Evolutionary conservation across 176 grass and related monocot genomes (phyloP), one percentile per base, ranked within the genome.

Genomic region (Aegilops bicornis): DNA sequence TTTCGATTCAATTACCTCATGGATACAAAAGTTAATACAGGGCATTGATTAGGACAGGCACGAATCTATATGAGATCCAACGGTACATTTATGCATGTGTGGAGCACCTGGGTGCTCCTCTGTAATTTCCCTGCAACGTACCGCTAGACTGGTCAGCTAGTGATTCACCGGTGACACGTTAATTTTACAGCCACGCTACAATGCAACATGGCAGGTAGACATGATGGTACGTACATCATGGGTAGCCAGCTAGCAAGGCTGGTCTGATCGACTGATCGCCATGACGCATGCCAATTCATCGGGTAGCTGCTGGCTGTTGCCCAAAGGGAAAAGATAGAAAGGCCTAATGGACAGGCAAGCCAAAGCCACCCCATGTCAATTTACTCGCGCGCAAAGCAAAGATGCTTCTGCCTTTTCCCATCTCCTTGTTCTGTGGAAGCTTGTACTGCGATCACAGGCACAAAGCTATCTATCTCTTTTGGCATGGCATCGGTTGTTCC

Each of bases 281-380:
- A 47, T 47, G 43, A 47, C 43, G 12, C 43, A 14, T 47, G 43
- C 4, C 43, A 14, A 1, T 47, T 47, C 43, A 47, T 14, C 12
- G 43, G 43, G 43, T 47, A 14, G 13, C 62, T 74, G 76, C 17
- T 40, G 36, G 11, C 12, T 64, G 64, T n/a, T 56, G 30, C 2
- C 45, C 0, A 47, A 47, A 14, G 14, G 4, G 45, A 47, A 47
- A 47, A 47, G 2, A 39, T 56, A 56, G 73, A 22, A 69, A 45
- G 30, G 17, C n/a, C 20, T 69, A 60, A 88, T 45, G 79, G 70
- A 82, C 71, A 76, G 59, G 71, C 45, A 4, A 47, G 12, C 45
- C 45, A 47, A 47, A 47, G 4, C 45, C 27, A 27, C 27, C 27
- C 45, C 45, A 47, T 14, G 45, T 47, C 45, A 47, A 47, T 47